Evolutionary conservation across 495 filamentous ascomycete genomes (phyloP), one percentile per base, ranked within the genome.

Genomic region (Monascus purpureus): DNA sequence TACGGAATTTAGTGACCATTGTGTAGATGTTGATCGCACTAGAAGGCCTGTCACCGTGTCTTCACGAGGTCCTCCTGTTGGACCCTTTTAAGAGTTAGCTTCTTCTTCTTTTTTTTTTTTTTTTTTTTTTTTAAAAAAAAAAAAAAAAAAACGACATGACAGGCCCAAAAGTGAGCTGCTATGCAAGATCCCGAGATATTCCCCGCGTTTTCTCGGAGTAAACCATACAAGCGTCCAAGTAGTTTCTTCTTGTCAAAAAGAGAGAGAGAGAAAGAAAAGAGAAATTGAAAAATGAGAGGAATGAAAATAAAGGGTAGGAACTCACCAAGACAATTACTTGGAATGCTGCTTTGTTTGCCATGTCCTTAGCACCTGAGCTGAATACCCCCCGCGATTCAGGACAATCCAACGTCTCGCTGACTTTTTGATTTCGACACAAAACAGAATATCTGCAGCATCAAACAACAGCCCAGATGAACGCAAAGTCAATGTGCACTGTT

Each of bases 31-130:
- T 2, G 86, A 87, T 28, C 88, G 80, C 25, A 95, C 79, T 1
- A 97, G 72, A 22, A 95, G 68, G 7, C 84, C 85, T 2, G 90
- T 95, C 2, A 86, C 77, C 43, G 83, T 81, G 45, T 85, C 75
- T 61, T 97, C 90, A 41, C 70, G 70, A 7, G 90, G 90, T 17
- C 90, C 90, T 42, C 90, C 90, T 31, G 83, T 85, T 17, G 83
- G 75, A 33, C 90, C 90, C 87, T 95, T 53, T 33, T 25, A 24
- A 18, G 5, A 25, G 11, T n/a, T n/a, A n/a, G 7, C 13, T 14
- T 29, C 13, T 29, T 29, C 13, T 29, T 29, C 13, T 25, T 25
- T 25, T 25, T 7, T 6, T n/a, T 25, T 7, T 6, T 18, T 31
- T 3, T 16, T 18, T 18, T 16, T 18, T 15, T 16, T 31, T 31